phyloP scores from a whole-genome alignment of 441 rosid genomes.

The Populus trichocarpa region DNA sequence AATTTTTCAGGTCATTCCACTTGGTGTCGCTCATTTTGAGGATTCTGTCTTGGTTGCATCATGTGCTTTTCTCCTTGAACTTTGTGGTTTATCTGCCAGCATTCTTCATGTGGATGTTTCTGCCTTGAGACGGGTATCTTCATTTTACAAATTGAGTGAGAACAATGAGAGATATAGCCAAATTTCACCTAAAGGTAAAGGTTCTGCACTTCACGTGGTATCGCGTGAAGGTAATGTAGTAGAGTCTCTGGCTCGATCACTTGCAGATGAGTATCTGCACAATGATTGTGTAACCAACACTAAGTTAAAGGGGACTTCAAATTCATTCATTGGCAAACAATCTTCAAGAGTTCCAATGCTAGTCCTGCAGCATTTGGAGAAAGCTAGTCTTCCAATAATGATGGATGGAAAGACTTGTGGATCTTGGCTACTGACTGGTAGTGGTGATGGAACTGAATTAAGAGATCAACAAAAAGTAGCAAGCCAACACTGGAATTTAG shows the following conservation, averaged over 20 bases:
- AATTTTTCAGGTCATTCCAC: conserved; percentile 77
- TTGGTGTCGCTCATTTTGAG: conserved; percentile 86
- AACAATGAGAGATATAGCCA: conserved; percentile 45
- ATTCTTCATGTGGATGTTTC: conserved; percentile 86
- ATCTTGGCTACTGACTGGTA: conserved; percentile 86
- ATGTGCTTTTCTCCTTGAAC: conserved; percentile 85
- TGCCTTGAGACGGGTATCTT: conserved; percentile 81
- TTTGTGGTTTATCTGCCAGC: conserved; percentile 91
- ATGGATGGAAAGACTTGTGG: conserved; percentile 84
- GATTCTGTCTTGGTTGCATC: conserved; percentile 88
- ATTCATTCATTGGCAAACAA: conserved; percentile 33
- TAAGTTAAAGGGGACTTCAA: conserved; percentile 42
- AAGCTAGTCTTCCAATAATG: conserved; percentile 79
- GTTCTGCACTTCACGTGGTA: conserved; percentile 55
- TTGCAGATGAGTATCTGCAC: conserved; percentile 82
- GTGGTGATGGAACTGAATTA: conserved; percentile 85
- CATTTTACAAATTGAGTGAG: conserved; percentile 59
- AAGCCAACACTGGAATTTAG: conserved; percentile 92
- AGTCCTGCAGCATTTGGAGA: conserved; percentile 91
- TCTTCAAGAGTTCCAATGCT: conserved; percentile 68
- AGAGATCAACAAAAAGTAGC: conserved; percentile 89
- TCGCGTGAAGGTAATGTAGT: conserved; percentile 61
- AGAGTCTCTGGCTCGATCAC: conserved; percentile 84
- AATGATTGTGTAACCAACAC: conserved; percentile 40
- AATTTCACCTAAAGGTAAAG: conserved; percentile 40